Conservation (phyloP, 163 green algal species). For the Coccomyxa subellipsoidea region DNA sequence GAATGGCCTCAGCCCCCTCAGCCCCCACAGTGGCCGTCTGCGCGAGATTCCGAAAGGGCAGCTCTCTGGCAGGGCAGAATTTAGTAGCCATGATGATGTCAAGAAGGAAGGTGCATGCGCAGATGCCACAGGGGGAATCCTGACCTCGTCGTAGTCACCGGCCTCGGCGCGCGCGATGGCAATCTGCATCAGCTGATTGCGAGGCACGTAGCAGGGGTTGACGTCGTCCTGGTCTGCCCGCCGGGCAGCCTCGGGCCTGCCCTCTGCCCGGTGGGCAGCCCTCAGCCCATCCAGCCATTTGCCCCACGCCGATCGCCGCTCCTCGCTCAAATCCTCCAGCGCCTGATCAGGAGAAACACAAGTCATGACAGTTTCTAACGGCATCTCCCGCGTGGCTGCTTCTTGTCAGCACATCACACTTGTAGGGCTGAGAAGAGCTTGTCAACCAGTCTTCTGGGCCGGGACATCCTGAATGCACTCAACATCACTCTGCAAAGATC, state of each 20-base stretch:
- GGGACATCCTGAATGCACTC: too few species aligned
- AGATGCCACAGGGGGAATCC: not conserved
- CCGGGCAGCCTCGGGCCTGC: constrained; percentile 36
- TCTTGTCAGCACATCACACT: too few species aligned
- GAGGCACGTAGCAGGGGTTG: constrained; percentile 77
- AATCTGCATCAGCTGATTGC: constrained; percentile 80
- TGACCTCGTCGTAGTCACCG: constrained; percentile 54
- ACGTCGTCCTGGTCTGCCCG: constrained; percentile 46
- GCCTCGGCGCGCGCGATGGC: constrained; percentile 66
- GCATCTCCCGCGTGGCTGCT: too few species aligned
- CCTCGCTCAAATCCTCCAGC: constrained; percentile 30
- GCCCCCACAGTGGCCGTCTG: too few species aligned
- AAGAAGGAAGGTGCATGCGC: not conserved
- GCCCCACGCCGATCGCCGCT: constrained; percentile 50
- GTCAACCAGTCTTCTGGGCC: too few species aligned
- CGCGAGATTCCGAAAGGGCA: too few species aligned
- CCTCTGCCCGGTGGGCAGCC: constrained; percentile 46
- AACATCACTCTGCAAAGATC: too few species aligned
- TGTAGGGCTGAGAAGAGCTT: too few species aligned
- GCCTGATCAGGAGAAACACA: not conserved
- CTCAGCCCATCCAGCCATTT: constrained; percentile 58
- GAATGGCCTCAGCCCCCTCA: too few species aligned
- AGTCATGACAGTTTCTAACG: not conserved
- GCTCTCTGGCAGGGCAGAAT: too few species aligned
- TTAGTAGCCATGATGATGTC: too few species aligned